A percentile compares a stretch with the other conserved stretches of the same genome.
These are phyloP conservation scores for Colletotrichum limetticola DNA, from an alignment of 2,329 filamentous ascomycete genomes.

Conservation along the genomic window DNA sequence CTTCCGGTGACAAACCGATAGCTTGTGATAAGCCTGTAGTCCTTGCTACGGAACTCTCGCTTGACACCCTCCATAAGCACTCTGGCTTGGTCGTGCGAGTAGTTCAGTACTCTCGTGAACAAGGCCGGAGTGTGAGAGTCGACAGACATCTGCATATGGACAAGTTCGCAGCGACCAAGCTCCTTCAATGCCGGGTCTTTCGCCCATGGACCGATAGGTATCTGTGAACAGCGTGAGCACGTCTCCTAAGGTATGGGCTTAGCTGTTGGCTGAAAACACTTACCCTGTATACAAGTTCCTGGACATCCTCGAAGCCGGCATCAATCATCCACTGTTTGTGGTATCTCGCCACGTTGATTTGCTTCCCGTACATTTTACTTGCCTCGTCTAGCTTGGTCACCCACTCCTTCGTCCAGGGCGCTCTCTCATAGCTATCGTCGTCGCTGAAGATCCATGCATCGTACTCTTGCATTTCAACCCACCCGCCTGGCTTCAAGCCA, in stretches of 20 bases:
- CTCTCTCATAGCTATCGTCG: constrained; percentile 49
- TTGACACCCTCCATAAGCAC: constrained; percentile 55
- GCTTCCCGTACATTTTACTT: constrained; percentile 50
- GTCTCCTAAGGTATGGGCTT: accelerated
- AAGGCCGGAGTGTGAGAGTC: constrained; percentile 53
- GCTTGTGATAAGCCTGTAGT: constrained; percentile 46
- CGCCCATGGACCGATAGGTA: constrained; percentile 52
- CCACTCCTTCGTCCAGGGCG: constrained; percentile 52
- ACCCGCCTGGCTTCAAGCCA: constrained; percentile 47
- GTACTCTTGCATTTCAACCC: constrained; percentile 52
- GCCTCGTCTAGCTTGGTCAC: constrained; percentile 48
- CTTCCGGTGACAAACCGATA: constrained; percentile 48
- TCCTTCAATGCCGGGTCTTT: constrained; percentile 50
- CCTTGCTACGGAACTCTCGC: constrained; percentile 47
- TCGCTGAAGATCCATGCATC: constrained; percentile 52
- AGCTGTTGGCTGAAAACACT: constrained; percentile 10
- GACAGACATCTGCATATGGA: constrained; percentile 55
- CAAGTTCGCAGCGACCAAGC: constrained; percentile 47
- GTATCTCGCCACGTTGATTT: constrained; percentile 48
- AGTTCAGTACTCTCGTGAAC: constrained; percentile 50
- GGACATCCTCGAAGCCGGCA: constrained; percentile 50
- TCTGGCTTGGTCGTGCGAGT: constrained; percentile 51
- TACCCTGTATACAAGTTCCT: constrained; percentile 43
- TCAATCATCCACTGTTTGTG: constrained; percentile 52
- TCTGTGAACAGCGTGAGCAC: constrained; percentile 37